Base-by-base conservation (phyloP, 108 stramenopile species). In the Fistulifera solaris region DNA sequence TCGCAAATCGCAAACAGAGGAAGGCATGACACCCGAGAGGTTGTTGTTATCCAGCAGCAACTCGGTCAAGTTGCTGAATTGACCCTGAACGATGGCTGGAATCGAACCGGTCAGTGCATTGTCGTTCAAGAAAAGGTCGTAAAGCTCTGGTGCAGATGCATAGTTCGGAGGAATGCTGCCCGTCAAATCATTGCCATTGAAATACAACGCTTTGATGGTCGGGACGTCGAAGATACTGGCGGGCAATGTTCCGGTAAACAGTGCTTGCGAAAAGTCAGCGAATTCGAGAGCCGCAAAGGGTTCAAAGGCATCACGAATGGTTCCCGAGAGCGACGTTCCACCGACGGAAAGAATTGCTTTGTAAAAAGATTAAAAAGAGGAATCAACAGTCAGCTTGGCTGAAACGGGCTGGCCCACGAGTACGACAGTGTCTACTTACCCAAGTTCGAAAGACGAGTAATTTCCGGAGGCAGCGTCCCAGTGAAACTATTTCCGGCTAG, bases 351-450 rank as follows among this genome's bases (percentile, higher is more conserved):
- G 62, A 45, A 69, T 63, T 14, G 62, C 62, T 27, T 26, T 27
- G 16, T 38, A 12, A n/a, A 40, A n/a, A 27, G 49, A 41, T 14
- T 2, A 18, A 4, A 15, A 13, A 8, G 22, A 6, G 14, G 55
- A 73, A 8, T 66, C 63, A n/a, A n/a, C 1, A 89, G 92, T 18
- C 90, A 68, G 1, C 70, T 65, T 12, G 83, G 85, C 10, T 23
- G 21, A 12, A 94, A 71, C 38, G 73, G 68, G 56, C 90, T 94
- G n/a, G n/a, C n/a, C n/a, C n/a, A n/a, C n/a, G n/a, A n/a, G n/a
- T 75, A 62, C 13, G 83, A 67, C 58, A 88, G 50, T 53, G 77
- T 62, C 19, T 83, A 38, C 18, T 56, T 47, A 1, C 53, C 62
- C 48, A 81, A 27, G 21, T 61, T 52, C 1, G 63, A 54, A 10